phyloP scores from a whole-genome alignment of 805 yeast species.

The Metschnikowia rubicola region DNA sequence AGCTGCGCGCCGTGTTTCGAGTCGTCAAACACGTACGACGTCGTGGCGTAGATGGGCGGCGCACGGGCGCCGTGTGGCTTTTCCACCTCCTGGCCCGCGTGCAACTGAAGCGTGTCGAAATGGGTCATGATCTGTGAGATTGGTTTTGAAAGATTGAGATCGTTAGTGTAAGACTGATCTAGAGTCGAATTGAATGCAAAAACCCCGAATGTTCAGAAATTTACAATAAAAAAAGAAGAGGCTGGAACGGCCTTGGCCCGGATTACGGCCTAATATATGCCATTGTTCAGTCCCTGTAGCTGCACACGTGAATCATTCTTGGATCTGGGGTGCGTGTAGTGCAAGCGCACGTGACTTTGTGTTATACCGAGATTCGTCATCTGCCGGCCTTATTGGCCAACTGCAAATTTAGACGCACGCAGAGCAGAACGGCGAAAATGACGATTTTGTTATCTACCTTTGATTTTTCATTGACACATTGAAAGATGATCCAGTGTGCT shows the following conservation, averaged over 20 bases:
- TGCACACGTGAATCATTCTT: neutral
- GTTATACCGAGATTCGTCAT: neutral
- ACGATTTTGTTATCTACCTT: too few species aligned
- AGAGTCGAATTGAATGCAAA: too few species aligned
- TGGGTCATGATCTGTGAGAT: constrained; percentile 36
- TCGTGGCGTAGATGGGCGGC: constrained; percentile 88
- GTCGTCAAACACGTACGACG: constrained; percentile 83
- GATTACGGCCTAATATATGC: too few species aligned
- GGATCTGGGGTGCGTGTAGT: constrained; percentile 1
- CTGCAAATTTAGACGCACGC: too few species aligned
- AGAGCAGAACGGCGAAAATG: too few species aligned
- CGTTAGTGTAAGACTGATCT: too few species aligned
- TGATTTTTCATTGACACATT: too few species aligned
- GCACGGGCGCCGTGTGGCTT: constrained; percentile 74
- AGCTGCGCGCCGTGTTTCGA: constrained; percentile 90
- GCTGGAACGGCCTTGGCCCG: neutral
- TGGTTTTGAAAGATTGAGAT: too few species aligned
- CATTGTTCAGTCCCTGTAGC: neutral
- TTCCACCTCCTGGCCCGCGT: constrained; percentile 85
- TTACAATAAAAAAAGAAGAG: neutral
- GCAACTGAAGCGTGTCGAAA: constrained; percentile 89
- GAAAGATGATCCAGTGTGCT: too few species aligned
- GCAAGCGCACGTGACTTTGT: constrained; percentile 16
- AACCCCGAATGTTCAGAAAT: neutral
- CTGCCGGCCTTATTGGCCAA: too few species aligned